Evolutionary conservation across 495 filamentous ascomycete genomes (phyloP).

Genomic region (Hypoxylon rickii): DNA sequence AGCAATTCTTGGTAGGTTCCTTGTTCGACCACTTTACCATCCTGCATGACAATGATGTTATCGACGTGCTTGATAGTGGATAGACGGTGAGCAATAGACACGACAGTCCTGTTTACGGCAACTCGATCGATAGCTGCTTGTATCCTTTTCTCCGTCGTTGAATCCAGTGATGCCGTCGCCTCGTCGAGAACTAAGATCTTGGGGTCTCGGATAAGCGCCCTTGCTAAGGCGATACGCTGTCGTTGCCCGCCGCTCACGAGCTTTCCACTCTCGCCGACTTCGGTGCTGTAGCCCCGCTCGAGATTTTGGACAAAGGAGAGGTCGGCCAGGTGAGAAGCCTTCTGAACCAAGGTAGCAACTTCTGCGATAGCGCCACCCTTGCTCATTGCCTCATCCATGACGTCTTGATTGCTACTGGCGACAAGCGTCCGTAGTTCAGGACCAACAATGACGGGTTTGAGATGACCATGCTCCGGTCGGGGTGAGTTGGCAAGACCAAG

Average conservation of each 20-base stretch:
- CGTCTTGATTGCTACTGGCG: neutral
- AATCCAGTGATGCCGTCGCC: constrained; percentile 50
- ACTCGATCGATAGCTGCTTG: constrained; percentile 38
- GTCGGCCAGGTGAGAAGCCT: constrained; percentile 39
- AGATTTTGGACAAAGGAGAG: constrained; percentile 40
- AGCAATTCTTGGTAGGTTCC: constrained; percentile 41
- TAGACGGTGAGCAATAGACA: constrained; percentile 49
- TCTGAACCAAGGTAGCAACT: constrained; percentile 30
- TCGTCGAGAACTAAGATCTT: constrained; percentile 57
- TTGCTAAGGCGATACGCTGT: constrained; percentile 63
- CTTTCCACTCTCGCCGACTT: constrained; percentile 48
- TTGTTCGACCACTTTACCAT: constrained; percentile 44
- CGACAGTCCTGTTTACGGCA: constrained; percentile 47
- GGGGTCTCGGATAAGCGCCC: constrained; percentile 50
- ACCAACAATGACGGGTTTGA: constrained; percentile 40
- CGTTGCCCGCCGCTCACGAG: constrained; percentile 60
- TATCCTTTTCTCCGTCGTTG: constrained; percentile 37
- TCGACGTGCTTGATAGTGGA: constrained; percentile 50
- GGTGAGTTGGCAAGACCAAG: constrained; percentile 63
- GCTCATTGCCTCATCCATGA: constrained; percentile 23
- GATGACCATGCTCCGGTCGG: constrained; percentile 47
- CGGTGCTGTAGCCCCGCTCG: constrained; percentile 47
- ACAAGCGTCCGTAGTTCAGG: constrained; percentile 14
- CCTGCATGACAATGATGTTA: constrained; percentile 44
- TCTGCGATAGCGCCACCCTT: constrained; percentile 27